Base-by-base conservation (phyloP, 2,329 filamentous ascomycete genomes). In the Arthrobotrys musiformis region DNA sequence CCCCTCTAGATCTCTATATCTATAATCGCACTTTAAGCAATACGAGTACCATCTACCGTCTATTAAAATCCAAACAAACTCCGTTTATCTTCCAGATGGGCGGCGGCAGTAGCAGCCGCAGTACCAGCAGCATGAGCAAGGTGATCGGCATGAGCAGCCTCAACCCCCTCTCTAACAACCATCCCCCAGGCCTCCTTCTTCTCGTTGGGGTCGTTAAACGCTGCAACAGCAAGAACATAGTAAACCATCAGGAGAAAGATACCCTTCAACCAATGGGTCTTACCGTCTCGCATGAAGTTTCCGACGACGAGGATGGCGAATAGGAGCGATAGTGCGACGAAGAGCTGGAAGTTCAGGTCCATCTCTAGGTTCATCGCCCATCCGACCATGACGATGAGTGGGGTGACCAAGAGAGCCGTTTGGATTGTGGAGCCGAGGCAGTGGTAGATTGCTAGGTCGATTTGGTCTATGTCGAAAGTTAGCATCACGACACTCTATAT, bases 181-280 rank as follows among this genome's bases (percentile, higher is more conserved):
- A 40, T 58, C 30, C 54, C 54, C 54, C 54, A 58, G 19, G 33
- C 54, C n/a, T 58, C 54, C 54, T 58, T 58, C 30, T 58, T 37
- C 54, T 58, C 54, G 22, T 74, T 67, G 5, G 70, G 70, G 22
- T 66, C 56, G 30, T 74, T 66, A 8, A 60, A 74, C 9, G 70
- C 70, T n/a, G 62, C 62, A 9, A 62, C 60, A 4, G 70, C 70
- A 11, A 74, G 56, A 8, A 67, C 62, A 52, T 67, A 62, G 35
- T 67, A 74, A 5, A 74, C 50, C 61, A 92, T 87, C 11, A 97
- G 88, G 79, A 93, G 92, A n/a, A 97, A 87, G 26, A 89, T 88
- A 1, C 94, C 94, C 83, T 97, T 94, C 4, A 97, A 87, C 82
- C 96, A 97, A 82, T 97, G 96, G 74, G 90, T 93, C 86, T 94